A percentile compares a stretch with the other conserved stretches of the same genome.
Evolutionary conservation across 2,329 filamentous ascomycete genomes (phyloP).

Genomic region (Ophiognomonia clavigignenti-juglandacearum): DNA sequence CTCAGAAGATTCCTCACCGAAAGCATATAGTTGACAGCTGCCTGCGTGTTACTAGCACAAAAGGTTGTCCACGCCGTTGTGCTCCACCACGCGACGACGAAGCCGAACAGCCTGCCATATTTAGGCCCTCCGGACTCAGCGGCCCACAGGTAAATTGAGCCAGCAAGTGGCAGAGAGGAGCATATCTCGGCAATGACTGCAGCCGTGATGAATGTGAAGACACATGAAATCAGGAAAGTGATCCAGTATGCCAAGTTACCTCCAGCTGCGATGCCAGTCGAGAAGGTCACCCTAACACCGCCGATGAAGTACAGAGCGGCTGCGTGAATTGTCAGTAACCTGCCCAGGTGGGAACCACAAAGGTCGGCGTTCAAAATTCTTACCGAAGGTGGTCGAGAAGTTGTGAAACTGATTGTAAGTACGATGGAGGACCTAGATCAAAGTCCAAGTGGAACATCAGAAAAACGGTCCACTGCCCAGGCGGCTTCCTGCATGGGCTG

Average conservation of each 20-base stretch:
- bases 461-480: too few species aligned
- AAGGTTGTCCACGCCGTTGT: constrained; percentile 59
- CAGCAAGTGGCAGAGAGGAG: constrained; percentile 53
- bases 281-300: constrained; percentile 55
- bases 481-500: too few species aligned
- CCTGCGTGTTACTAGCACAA: constrained; percentile 48
- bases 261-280: constrained; percentile 57
- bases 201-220: constrained; percentile 58
- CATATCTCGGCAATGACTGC: constrained; percentile 57
- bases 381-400: constrained; percentile 56
- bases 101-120: constrained; percentile 52
- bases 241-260: constrained; percentile 60
- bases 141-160: constrained; percentile 59
- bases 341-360: too few species aligned
- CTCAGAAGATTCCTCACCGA: too few species aligned
- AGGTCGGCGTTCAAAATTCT: too few species aligned
- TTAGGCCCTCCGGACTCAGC: constrained; percentile 51
- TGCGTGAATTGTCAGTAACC: too few species aligned
- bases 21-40: constrained; percentile 47
- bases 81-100: constrained; percentile 61
- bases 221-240: constrained; percentile 53
- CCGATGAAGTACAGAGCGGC: constrained; percentile 58
- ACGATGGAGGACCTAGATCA: constrained; percentile 45
- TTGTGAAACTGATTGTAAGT: constrained; percentile 54
- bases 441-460: constrained; percentile 3